Evolutionary conservation across 108 stramenopile species (phyloP).

Genomic region (Parmales sp.): DNA sequence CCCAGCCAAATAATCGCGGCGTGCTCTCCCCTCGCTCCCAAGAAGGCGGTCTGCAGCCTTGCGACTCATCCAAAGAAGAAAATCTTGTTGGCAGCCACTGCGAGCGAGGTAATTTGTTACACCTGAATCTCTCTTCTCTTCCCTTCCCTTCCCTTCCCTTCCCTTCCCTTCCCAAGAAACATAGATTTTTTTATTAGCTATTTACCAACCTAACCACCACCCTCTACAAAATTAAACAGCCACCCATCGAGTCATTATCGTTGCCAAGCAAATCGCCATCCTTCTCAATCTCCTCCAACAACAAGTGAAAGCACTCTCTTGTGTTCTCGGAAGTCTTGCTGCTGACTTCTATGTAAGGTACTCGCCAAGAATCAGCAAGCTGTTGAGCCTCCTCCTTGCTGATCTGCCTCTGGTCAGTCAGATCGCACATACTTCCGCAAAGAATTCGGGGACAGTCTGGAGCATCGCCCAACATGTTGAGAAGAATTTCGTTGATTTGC

Average conservation of each 20-base stretch:
- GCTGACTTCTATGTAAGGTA: slow-evolving; percentile 75
- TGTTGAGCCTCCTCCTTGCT: not conserved
- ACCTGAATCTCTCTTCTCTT: too few species aligned
- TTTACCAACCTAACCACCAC: too few species aligned
- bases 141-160: too few species aligned
- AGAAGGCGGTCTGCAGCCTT: too few species aligned
- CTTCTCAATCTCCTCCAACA: slow-evolving; percentile 75
- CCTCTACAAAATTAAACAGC: not conserved
- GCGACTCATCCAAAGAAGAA: too few species aligned
- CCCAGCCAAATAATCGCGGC: too few species aligned
- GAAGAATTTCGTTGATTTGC: slow-evolving; percentile 65
- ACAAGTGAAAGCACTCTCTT: slow-evolving; percentile 68
- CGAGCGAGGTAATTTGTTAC: too few species aligned
- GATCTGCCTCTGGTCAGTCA: slow-evolving; percentile 53
- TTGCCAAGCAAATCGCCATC: slow-evolving; percentile 62
- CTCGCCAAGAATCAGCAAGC: slow-evolving; percentile 42
- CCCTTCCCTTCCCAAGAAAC: too few species aligned
- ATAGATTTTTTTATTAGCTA: too few species aligned
- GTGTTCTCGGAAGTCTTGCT: slow-evolving; percentile 69
- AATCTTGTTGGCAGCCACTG: too few species aligned
- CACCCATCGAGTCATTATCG: not conserved
- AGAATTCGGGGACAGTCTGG: slow-evolving; percentile 73
- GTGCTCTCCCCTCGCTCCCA: too few species aligned
- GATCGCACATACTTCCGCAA: slow-evolving; percentile 72
- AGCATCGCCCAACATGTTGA: slow-evolving; percentile 67